Conservation (phyloP, 345 rosid species). For the Ricinus communis region DNA sequence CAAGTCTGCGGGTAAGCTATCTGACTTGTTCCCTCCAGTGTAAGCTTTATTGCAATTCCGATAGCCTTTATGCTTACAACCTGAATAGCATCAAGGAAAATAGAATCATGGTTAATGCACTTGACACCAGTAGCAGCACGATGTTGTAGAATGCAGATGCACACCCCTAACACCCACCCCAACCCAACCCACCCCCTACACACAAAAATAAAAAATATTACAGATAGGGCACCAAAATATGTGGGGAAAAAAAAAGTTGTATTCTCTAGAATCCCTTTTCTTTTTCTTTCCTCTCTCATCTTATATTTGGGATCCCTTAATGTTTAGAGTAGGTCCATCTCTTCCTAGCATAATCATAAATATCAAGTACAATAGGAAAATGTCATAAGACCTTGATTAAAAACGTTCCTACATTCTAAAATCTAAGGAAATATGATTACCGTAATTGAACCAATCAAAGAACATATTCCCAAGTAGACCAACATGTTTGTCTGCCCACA, state of each 20-base stretch:
- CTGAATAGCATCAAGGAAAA: slow-evolving; percentile 32
- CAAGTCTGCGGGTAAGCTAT: slow-evolving; percentile 83
- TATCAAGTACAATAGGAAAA: not conserved
- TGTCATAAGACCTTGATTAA: too few species aligned
- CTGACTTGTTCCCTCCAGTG: slow-evolving; percentile 80
- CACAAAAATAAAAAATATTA: too few species aligned
- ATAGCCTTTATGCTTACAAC: slow-evolving; percentile 94
- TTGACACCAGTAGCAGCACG: not conserved
- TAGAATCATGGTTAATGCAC: not conserved
- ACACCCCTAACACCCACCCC: too few species aligned
- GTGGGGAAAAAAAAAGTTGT: too few species aligned
- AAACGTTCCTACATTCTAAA: slow-evolving; percentile 2
- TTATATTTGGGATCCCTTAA: too few species aligned
- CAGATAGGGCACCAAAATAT: too few species aligned
- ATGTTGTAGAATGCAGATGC: too few species aligned
- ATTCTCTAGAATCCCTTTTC: too few species aligned
- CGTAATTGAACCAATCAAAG: slow-evolving; percentile 79
- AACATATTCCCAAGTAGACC: slow-evolving; percentile 86
- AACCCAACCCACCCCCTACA: too few species aligned
- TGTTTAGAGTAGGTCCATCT: too few species aligned
- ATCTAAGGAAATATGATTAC: slow-evolving; percentile 35
- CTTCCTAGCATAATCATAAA: not conserved
- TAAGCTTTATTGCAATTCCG: slow-evolving; percentile 89
- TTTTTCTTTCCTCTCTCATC: too few species aligned
- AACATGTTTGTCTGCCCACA: slow-evolving; percentile 80